These are phyloP conservation scores for Meripilus lineatus DNA, from an alignment of 1,284 basidiomycete species.

Conservation along the genomic window DNA sequence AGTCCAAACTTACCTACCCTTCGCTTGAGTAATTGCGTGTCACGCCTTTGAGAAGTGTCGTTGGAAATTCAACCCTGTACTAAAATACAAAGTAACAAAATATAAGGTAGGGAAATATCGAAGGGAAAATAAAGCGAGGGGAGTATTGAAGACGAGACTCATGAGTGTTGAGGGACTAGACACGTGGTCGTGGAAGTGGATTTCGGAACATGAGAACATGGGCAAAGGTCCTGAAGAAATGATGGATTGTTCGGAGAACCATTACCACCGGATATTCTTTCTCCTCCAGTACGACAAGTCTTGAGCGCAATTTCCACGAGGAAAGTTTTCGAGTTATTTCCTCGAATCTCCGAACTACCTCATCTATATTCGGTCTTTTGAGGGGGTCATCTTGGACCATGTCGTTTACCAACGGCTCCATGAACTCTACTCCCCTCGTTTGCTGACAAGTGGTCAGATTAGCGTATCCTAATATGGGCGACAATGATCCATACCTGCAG, in stretches of 20 bases:
- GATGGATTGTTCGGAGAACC: not conserved
- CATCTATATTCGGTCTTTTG: constrained; percentile 12
- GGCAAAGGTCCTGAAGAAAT: not conserved
- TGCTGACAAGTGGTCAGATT: not conserved
- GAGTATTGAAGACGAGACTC: no score
- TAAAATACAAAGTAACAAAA: no score
- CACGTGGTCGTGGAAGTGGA: no score
- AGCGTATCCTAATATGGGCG: not conserved
- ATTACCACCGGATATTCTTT: not conserved
- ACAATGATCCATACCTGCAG: constrained; percentile 4
- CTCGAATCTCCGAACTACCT: constrained; percentile 11
- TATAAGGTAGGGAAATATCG: no score
- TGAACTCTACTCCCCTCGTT: constrained; percentile 12
- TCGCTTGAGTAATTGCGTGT: no score
- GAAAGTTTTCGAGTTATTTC: constrained; percentile 2
- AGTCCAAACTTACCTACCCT: no score
- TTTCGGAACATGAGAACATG: not conserved
- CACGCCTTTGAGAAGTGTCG: no score
- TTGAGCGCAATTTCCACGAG: not conserved
- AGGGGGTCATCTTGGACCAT: constrained; percentile 13
- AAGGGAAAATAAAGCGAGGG: no score
- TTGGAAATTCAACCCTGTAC: no score
- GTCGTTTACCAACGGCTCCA: constrained; percentile 12
- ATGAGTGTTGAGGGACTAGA: no score
- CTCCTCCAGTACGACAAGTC: not conserved